A percentile compares a stretch with the other conserved stretches of the same genome.
Evolutionary conservation across 2,329 filamentous ascomycete species (phyloP).

Genomic region (Botrytis galanthina): DNA sequence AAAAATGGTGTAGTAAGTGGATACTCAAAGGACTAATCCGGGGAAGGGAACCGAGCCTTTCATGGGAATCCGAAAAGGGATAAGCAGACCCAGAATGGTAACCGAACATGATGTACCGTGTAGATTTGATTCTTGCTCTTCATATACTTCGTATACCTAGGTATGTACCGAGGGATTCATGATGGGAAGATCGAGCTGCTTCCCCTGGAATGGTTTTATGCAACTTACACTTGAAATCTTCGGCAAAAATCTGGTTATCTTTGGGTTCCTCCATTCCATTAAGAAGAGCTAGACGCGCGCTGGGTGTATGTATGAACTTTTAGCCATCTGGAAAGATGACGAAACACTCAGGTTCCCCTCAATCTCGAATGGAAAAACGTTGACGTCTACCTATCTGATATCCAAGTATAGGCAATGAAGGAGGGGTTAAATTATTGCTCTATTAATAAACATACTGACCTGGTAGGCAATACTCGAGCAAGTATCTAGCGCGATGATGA

Average conservation of each 20-base stretch:
- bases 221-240: not conserved
- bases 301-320: not conserved
- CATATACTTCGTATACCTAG: no score
- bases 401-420: not conserved
- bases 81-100: not conserved
- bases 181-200: not conserved
- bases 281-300: not conserved
- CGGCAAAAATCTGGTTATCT: not conserved
- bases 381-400: not conserved
- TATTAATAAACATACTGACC: not conserved
- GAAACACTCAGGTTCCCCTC: not conserved
- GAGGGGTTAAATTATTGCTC: not conserved
- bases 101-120: not conserved
- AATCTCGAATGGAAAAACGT: not conserved
- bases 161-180: not conserved
- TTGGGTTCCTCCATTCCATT: not conserved
- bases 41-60: constrained; percentile 12
- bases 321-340: constrained; percentile 1
- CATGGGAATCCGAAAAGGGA: not conserved
- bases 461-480: not conserved
- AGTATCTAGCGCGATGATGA: not conserved
- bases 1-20: constrained; percentile 11
- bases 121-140: not conserved
- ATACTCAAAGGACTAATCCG: constrained; percentile 11
- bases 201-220: not conserved